phyloP scores from a whole-genome alignment of 768 basidiomycete species.

The Auriculariales sp. region DNA sequence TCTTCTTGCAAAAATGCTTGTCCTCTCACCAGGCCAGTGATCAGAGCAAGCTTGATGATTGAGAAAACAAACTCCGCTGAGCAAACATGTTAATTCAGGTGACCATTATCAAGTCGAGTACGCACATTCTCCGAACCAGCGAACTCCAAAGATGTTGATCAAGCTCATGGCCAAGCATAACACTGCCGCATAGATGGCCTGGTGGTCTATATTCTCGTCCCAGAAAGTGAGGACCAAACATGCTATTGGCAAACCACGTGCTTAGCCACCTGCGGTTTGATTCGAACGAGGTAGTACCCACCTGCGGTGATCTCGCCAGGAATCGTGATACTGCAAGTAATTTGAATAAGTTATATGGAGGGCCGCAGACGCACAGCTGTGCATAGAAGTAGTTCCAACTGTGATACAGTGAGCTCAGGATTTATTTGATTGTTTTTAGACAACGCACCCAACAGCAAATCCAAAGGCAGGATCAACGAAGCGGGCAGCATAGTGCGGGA shows the following conservation, averaged over 20 bases:
- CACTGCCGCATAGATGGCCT: constrained; percentile 41
- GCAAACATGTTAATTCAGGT: not conserved
- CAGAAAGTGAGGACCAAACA: constrained; percentile 13
- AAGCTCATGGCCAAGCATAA: constrained; percentile 40
- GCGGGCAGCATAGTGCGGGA: constrained; percentile 51
- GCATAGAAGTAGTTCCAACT: constrained; percentile 21
- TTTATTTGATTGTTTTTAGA: not conserved
- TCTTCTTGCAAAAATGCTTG: not conserved
- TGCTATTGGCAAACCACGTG: no score
- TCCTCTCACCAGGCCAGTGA: constrained; percentile 34
- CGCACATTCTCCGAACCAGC: constrained; percentile 53
- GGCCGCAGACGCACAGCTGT: constrained; percentile 29
- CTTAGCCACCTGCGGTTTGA: no score
- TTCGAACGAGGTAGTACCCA: no score
- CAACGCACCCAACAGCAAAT: constrained; percentile 32
- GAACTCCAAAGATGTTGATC: constrained; percentile 61
- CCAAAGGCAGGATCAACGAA: constrained; percentile 48
- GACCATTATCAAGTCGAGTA: not conserved
- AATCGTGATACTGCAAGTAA: no score
- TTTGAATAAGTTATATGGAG: no score
- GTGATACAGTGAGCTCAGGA: constrained; percentile 22
- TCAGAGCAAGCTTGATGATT: constrained; percentile 49
- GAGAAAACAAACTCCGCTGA: constrained; percentile 54
- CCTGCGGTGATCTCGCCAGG: no score
- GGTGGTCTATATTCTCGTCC: constrained; percentile 21